These are phyloP conservation scores for Butyriboletus loyo DNA, from an alignment of 768 basidiomycete species.

Conservation along the genomic window DNA sequence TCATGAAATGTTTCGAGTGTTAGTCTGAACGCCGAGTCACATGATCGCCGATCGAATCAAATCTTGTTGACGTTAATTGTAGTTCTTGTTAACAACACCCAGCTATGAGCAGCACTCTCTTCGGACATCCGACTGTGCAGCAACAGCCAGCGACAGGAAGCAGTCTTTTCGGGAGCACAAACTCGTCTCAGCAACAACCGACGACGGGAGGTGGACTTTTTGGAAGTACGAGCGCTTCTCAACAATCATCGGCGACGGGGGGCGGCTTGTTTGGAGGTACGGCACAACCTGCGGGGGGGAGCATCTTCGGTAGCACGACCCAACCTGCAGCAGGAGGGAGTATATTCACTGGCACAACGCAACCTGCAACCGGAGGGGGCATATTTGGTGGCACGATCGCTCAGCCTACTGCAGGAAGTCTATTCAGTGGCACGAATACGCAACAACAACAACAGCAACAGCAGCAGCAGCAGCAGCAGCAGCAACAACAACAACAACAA, in stretches of 20 bases:
- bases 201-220: slow-evolving; percentile 17
- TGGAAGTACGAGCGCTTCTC: slow-evolving; percentile 11
- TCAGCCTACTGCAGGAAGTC: slow-evolving; percentile 21
- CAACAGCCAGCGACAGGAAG: slow-evolving; percentile 24
- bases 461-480: slow-evolving; percentile 16
- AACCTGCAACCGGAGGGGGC: slow-evolving; percentile 18
- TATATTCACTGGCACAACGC: slow-evolving; percentile 19
- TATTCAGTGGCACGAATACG: slow-evolving; percentile 22
- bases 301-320: slow-evolving; percentile 9
- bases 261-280: slow-evolving; percentile 16
- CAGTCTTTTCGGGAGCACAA: slow-evolving; percentile 24
- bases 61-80: neutral
- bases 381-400: slow-evolving; percentile 21
- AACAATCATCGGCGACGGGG: slow-evolving; percentile 14
- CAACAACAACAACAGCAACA: slow-evolving; percentile 17
- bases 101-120: slow-evolving; percentile 17
- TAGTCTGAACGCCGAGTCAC: slow-evolving; percentile 13
- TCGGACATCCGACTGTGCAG: slow-evolving; percentile 23
- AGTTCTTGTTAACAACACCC: neutral
- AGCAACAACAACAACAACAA: slow-evolving; percentile 16
- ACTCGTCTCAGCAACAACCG: slow-evolving; percentile 25
- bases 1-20: no score
- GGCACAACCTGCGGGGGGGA: slow-evolving; percentile 13
- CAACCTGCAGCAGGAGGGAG: slow-evolving; percentile 16
- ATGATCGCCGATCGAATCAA: slow-evolving; percentile 8